These are phyloP conservation scores for Berberis vulgaris DNA, from an alignment of 164 flowering plant genomes.

Conservation along the genomic window DNA sequence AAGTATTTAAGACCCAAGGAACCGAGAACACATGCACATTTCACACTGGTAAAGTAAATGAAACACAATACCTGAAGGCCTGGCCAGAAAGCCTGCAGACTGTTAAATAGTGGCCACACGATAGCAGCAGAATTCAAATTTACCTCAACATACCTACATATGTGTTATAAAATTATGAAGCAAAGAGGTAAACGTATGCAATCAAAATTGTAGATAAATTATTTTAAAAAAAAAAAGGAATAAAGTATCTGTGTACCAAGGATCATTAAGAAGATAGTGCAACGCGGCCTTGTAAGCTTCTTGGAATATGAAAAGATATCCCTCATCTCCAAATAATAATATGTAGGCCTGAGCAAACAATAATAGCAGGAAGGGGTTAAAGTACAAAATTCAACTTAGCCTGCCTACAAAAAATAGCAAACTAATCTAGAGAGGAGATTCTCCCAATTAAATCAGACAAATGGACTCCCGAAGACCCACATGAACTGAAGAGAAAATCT, in stretches of 20 bases:
- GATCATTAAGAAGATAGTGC: constrained; percentile 81
- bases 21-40: not conserved
- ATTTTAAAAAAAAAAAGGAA: too few relatives aligned
- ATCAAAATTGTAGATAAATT: not conserved
- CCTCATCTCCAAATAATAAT: constrained; percentile 85
- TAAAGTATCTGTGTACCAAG: constrained; percentile 46
- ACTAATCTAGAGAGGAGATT: not conserved
- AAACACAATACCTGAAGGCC: constrained; percentile 76
- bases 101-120: constrained; percentile 98
- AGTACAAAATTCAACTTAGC: not conserved
- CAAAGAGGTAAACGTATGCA: not conserved
- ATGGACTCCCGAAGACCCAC: too few relatives aligned
- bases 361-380: not conserved
- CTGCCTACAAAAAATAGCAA: too few relatives aligned
- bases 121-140: constrained; percentile 96
- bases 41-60: not conserved
- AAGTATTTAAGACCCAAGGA: constrained; percentile 7
- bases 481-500: too few relatives aligned
- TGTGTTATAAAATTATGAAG: not conserved
- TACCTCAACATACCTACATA: constrained; percentile 90
- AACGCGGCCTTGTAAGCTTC: constrained; percentile 93
- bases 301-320: constrained; percentile 84
- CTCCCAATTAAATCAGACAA: too few relatives aligned
- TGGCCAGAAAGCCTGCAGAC: constrained; percentile 99
- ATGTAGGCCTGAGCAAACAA: constrained; percentile 57